Evolutionary conservation across 768 basidiomycete species (phyloP), one percentile per base, ranked within the genome.

Genomic region (Candolleomyces aberdarensis): DNA sequence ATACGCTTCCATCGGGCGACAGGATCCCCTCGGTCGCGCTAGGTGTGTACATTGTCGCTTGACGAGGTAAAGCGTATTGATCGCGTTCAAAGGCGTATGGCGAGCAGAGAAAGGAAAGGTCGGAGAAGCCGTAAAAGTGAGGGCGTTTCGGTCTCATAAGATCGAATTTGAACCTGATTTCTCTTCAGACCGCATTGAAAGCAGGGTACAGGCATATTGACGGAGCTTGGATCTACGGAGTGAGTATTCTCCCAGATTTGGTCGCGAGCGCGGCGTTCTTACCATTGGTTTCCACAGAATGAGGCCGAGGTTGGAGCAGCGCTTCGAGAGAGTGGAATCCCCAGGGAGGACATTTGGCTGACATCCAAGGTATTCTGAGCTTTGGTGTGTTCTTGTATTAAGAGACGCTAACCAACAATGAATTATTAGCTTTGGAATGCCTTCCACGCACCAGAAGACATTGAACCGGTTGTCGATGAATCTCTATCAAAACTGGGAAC

Each of bases 201-300:
- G 74, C 82, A 5, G 88, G 89, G 0, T 91, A 91, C 65, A 78
- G 83, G 62, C 89, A 89, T 66, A 87, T 91, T 49, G 89, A 89
- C 64, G 88, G 83, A 17, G 89, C 88, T 44, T 91, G 87, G 87
- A 76, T 79, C 50, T 91, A 91, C 65, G 69, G 79, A 46, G 87
- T 86, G 61, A 8, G 81, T 71, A 36, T 19, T 39, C 20, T 22
- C 41, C 11, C 48, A 15, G 39, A 19, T 47, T 8, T 32, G 46
- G 19, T 57, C 26, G 26, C 50, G 20, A 29, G 6, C 36, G 6
- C 22, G 39, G 4, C 40, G 26, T 36, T 36, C 5, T 63, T 19
- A 57, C 40, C 29, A 55, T 39, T 6, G 14, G 32, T 15, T 39
- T 19, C n/a, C 26, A 44, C 57, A 85, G 86, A 91, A 90, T 56